Conservation (phyloP, 768 basidiomycete species). For the Lyophyllum shimeji region DNA sequence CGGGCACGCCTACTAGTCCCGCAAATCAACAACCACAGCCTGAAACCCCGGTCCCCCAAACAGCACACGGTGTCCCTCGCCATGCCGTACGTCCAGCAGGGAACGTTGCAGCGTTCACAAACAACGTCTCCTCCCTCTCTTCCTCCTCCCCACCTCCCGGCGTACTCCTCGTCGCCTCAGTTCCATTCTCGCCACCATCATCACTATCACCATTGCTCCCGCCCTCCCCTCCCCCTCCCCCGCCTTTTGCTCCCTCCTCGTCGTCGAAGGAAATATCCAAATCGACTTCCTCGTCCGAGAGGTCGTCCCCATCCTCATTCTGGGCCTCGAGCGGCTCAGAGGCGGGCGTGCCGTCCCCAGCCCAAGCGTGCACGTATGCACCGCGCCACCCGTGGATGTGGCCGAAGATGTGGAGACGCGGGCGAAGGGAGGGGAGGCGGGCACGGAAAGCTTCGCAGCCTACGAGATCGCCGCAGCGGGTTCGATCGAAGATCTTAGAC, state of each 20-base stretch:
- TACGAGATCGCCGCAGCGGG: constrained; percentile 30
- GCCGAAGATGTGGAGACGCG: constrained; percentile 54
- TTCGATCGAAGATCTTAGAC: constrained; percentile 45
- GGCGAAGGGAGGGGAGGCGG: constrained; percentile 36
- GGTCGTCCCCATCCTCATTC: background rate
- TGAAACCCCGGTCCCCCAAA: constrained; percentile 44
- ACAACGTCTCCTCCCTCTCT: constrained; percentile 31
- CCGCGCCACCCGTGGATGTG: constrained; percentile 71
- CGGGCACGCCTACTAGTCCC: constrained; percentile 18
- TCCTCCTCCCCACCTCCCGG: background rate
- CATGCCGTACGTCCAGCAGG: constrained; percentile 28
- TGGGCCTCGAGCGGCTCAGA: background rate
- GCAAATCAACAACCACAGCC: constrained; percentile 44
- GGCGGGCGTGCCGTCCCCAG: constrained; percentile 1
- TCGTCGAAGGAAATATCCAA: constrained; percentile 17
- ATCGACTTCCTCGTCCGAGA: background rate
- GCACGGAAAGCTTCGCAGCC: constrained; percentile 52
- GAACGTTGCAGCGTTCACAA: constrained; percentile 45
- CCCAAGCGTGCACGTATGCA: constrained; percentile 39
- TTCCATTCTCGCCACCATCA: too few relatives aligned
- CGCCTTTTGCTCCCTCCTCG: background rate
- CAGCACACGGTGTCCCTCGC: constrained; percentile 18
- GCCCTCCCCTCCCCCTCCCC: background rate
- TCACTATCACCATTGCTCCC: background rate
- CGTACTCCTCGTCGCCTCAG: too few relatives aligned